phyloP scores from a whole-genome alignment of 1,284 basidiomycete genomes.

The Waitea zeae region DNA sequence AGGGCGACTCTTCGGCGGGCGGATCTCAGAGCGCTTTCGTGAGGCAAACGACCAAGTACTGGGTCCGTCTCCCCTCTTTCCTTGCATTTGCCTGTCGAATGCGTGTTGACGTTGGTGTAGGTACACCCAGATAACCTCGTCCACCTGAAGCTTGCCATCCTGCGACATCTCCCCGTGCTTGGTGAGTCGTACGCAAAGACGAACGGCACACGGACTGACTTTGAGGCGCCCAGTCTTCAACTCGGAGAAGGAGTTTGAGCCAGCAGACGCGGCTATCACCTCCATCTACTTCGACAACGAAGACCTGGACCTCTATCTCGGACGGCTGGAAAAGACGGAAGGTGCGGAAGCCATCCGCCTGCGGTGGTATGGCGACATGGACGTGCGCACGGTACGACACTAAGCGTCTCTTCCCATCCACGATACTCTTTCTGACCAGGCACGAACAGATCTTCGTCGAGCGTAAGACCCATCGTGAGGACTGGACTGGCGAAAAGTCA shows the following conservation, averaged over 20 bases:
- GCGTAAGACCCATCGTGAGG: constrained; percentile 96
- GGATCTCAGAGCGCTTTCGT: constrained; percentile 95
- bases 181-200: constrained; percentile 26
- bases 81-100: neutral
- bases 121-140: constrained; percentile 92
- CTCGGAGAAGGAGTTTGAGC: constrained; percentile 85
- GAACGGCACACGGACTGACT: neutral
- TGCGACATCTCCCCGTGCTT: constrained; percentile 85
- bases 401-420: neutral
- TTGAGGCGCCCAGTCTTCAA: constrained; percentile 64
- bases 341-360: constrained; percentile 94
- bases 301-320: constrained; percentile 93
- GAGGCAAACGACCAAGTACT: constrained; percentile 96
- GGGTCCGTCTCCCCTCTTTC: constrained; percentile 36
- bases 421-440: constrained; percentile 10
- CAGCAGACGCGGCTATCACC: constrained; percentile 72
- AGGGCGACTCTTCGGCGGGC: constrained; percentile 88
- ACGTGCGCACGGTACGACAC: constrained; percentile 68
- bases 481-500: constrained; percentile 99
- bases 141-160: constrained; percentile 87
- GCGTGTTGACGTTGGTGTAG: constrained; percentile 18
- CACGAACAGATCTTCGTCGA: constrained; percentile 92
- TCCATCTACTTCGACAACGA: constrained; percentile 93
- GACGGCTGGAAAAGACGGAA: constrained; percentile 95
- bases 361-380: constrained; percentile 94